Evolutionary conservation across 2,329 filamentous ascomycete species (phyloP), one percentile per base, ranked within the genome.

Genomic region (Microthyrium microscopicum): DNA sequence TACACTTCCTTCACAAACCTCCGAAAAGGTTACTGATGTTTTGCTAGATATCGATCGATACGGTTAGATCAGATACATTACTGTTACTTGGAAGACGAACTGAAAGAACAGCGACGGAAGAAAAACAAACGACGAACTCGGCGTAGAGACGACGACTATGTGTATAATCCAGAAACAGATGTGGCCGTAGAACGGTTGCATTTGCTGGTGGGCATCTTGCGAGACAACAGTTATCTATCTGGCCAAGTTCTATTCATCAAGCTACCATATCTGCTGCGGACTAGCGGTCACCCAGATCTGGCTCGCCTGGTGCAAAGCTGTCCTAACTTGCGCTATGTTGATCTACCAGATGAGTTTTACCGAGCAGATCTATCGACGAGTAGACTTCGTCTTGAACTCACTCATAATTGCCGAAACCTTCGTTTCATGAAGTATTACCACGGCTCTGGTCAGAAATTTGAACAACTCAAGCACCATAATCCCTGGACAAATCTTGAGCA

Each of bases 41-140:
- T 29, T 30, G 28, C 22, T 46, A 91, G 82, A 43, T 92, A 91
- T 53, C 75, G 77, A 47, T 85, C 83, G 60, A 75, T 95, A 43
- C 80, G 85, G 39, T 89, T 95, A 52, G 87, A 95, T 52, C 71
- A 80, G 13, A 85, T 94, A 20, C 87, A 95, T 57, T 94, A 93
- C 58, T 95, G 87, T 61, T 73, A 79, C 42, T 77, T 80, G 46
- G 87, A 95, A 55, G 76, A 80, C 38, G 63, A 78, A 44, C 70
- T 93, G 22, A 71, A 80, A 34, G 81, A 87, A 77, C 49, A 36
- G 40, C 36, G 12, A 42, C 39, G 35, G 17, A 32, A 29, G 18
- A 38, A 38, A 30, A 25, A 25, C 8, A n/a, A n/a, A n/a, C n/a
- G n/a, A n/a, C n/a, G n/a, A n/a, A 34, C 35, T 5, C 34, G 21